Evolutionary conservation across 2,329 filamentous ascomycete genomes (phyloP), one percentile per base, ranked within the genome.

Genomic region (Fusarium austroafricanum): DNA sequence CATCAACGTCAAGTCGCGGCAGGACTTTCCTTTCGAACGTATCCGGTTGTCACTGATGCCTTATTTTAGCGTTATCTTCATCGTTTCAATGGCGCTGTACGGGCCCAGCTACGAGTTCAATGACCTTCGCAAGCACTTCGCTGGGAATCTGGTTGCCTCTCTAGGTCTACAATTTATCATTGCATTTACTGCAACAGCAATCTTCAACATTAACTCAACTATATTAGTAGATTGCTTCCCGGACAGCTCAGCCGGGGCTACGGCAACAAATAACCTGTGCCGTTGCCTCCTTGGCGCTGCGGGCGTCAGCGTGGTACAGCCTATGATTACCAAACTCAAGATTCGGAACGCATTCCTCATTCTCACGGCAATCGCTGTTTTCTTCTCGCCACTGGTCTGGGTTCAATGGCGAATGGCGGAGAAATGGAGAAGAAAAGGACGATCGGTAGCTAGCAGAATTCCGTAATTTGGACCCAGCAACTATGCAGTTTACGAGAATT

Each of bases 271-370:
- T 10, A 55, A 47, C 15, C 9, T 55, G 9, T 47, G 18, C 18
- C 31, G 52, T 39, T 55, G 42, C 15, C 52, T 47, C 1, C 33
- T 47, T 10, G 52, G 52, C 2, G 42, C 52, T 29, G 26, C 2
- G 3, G 52, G 52, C 10, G 42, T 55, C 5, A 55, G 52, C 20
- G 52, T n/a, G 15, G 47, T 55, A 12, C 52, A 55, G 23, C 52
- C 42, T 26, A n/a, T 47, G 26, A 55, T 47, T 4, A 9, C 31
- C 11, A 39, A 6, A 5, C 20, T 55, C n/a, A 47, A 39, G 14
- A 55, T 47, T 18, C 23, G 52, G 0, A 55, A 55, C 42, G 52
- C 52, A 7, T 47, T 47, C 7, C 33, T 55, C 6, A 21, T 55
- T 14, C 33, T 55, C 8, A 47, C 52, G 3, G 52, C 7, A 0